Conservation (phyloP, 345 rosid genomes). For the Eucalyptus sp. region DNA sequence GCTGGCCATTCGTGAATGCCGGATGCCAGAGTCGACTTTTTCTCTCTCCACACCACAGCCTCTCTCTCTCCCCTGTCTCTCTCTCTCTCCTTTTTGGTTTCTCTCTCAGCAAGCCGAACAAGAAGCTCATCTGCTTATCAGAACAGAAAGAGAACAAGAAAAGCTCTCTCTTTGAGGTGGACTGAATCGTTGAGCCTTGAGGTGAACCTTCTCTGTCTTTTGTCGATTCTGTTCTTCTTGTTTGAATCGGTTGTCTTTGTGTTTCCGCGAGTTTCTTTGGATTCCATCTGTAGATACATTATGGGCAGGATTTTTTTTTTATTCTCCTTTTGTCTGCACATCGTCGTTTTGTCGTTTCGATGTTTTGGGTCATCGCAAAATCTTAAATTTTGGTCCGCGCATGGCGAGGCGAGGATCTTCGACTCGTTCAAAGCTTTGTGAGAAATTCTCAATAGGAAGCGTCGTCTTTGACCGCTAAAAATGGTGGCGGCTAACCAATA, state of each 20-base stretch:
- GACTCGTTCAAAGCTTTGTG: neutral
- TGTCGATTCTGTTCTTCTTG: neutral
- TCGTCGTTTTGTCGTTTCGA: neutral
- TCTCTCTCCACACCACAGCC: neutral
- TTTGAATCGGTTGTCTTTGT: neutral
- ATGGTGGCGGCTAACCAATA: neutral
- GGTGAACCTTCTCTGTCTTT: neutral
- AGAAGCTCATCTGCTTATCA: neutral
- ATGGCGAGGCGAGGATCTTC: neutral
- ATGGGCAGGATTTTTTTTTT: neutral
- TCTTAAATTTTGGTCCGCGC: neutral
- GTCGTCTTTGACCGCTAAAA: neutral
- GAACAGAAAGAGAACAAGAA: neutral
- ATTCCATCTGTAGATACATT: neutral
- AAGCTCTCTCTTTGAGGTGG: neutral
- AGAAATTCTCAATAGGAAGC: neutral
- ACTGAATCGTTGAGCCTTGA: neutral
- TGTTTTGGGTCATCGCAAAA: neutral
- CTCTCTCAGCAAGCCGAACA: neutral
- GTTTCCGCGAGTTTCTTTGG: neutral
- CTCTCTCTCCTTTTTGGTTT: neutral
- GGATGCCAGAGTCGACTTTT: neutral
- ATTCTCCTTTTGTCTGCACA: neutral
- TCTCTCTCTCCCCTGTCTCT: neutral
- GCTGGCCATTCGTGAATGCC: neutral